phyloP scores from a whole-genome alignment of 257 asterid species.

The Capsicum chinense region DNA sequence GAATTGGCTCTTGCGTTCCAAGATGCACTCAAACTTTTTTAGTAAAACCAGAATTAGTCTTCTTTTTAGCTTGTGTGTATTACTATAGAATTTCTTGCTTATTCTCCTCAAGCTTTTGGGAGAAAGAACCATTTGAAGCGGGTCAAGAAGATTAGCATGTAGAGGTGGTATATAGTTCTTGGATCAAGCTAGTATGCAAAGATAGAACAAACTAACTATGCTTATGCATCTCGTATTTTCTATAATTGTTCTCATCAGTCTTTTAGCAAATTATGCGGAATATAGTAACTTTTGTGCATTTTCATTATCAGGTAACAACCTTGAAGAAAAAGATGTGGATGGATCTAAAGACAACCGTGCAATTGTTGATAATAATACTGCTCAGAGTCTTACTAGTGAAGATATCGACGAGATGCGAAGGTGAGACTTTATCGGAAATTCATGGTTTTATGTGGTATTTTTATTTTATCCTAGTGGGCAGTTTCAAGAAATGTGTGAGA shows the following conservation, averaged over 20 bases:
- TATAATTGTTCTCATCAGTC: constrained; percentile 10
- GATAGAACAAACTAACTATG: neutral
- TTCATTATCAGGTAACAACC: constrained; percentile 53
- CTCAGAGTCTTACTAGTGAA: constrained; percentile 85
- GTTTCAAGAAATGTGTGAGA: neutral
- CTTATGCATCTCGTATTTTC: constrained; percentile 16
- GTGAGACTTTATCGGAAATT: constrained; percentile 41
- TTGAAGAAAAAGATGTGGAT: constrained; percentile 49
- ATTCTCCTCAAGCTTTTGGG: constrained; percentile 2
- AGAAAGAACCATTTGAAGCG: neutral
- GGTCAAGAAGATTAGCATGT: neutral
- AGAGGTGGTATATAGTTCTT: neutral
- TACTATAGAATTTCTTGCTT: neutral
- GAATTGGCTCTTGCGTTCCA: neutral
- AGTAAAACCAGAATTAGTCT: neutral
- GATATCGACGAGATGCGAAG: constrained; percentile 80
- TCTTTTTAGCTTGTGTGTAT: neutral
- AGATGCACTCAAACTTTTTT: neutral
- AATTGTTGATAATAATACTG: constrained; percentile 83
- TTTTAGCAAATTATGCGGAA: neutral
- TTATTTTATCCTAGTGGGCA: neutral
- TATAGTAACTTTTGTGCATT: constrained; percentile 31
- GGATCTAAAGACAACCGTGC: constrained; percentile 83
- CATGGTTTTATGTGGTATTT: constrained; percentile 3
- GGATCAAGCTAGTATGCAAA: neutral